Evolutionary conservation across 805 yeast species (phyloP).

Genomic region (Naumovozyma castellii): DNA sequence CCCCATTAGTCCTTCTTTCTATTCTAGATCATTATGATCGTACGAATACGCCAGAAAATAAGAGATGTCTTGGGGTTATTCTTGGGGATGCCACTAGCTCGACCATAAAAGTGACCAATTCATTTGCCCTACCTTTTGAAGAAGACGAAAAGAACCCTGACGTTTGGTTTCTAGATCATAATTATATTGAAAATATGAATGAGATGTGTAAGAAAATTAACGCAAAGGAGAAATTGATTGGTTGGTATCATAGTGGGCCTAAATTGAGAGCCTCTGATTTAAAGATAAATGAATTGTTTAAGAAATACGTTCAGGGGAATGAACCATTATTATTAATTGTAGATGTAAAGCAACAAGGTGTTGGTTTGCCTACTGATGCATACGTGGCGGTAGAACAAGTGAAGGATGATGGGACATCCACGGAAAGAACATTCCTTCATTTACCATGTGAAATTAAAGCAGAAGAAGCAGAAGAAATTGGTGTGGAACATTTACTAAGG

Average conservation of each 20-base stretch:
- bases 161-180: conserved; percentile 96
- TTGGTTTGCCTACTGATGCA: conserved; percentile 94
- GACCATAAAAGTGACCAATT: conserved; percentile 69
- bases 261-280: conserved; percentile 80
- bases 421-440: conserved; percentile 87
- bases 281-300: conserved; percentile 83
- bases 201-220: conserved; percentile 97
- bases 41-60: conserved; percentile 60
- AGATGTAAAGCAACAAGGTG: conserved; percentile 72
- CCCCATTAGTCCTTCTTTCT: conserved; percentile 88
- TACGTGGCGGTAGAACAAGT: conserved; percentile 90
- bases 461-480: conserved; percentile 98
- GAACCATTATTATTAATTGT: conserved; percentile 77
- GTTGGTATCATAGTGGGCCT: conserved; percentile 99
- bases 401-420: conserved; percentile 88
- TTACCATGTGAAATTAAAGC: conserved; percentile 90
- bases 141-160: conserved; percentile 87
- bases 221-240: conserved; percentile 90
- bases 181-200: conserved; percentile 90
- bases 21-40: conserved; percentile 94
- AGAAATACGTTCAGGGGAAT: conserved; percentile 58
- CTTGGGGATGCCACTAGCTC: conserved; percentile 62
- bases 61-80: conserved; percentile 89
- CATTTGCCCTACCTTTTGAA: conserved; percentile 96
- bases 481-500: conserved; percentile 90